Conservation (phyloP, 2,329 filamentous ascomycete species). For the Cladobotryum protrusum region DNA sequence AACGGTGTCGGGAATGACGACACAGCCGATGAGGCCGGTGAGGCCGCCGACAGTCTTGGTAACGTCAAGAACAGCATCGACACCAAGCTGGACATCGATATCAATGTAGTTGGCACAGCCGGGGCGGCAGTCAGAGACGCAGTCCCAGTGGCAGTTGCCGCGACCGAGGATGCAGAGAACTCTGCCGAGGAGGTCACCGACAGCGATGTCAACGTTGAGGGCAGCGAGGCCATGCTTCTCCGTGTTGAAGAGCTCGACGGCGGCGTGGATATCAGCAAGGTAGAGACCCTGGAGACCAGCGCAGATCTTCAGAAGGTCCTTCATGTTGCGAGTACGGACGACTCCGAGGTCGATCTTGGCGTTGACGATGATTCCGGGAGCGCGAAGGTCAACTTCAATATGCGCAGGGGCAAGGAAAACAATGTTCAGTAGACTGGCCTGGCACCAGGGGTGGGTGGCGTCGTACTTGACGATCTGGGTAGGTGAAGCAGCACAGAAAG, state of each 20-base stretch:
- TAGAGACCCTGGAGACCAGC: constrained; percentile 29
- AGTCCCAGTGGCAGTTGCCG: constrained; percentile 30
- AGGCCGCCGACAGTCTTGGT: constrained; percentile 11
- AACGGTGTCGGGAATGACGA: constrained; percentile 26
- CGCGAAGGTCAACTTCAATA: constrained; percentile 22
- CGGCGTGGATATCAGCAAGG: constrained; percentile 24
- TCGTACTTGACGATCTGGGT: constrained; percentile 31
- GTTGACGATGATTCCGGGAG: constrained; percentile 18
- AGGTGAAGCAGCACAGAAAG: constrained; percentile 30
- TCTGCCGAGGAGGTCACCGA: constrained; percentile 18
- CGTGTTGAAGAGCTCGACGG: constrained; percentile 34
- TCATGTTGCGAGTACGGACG: constrained; percentile 17
- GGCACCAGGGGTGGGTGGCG: constrained; percentile 29
- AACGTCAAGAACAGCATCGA: constrained; percentile 14
- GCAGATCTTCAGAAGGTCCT: constrained; percentile 23
- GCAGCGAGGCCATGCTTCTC: constrained; percentile 25
- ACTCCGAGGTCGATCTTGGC: constrained; percentile 18
- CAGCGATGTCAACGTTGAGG: constrained; percentile 20
- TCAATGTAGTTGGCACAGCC: constrained; percentile 35
- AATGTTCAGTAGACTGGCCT: constrained; percentile 27
- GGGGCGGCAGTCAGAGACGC: constrained; percentile 32
- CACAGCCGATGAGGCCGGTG: constrained; percentile 25
- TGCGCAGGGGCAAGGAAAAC: constrained; percentile 28
- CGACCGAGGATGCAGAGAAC: constrained; percentile 27
- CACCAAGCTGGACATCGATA: constrained; percentile 17